These are phyloP conservation scores for Escovopsis sp. DNA, from an alignment of 2,329 filamentous ascomycete genomes.

Conservation along the genomic window DNA sequence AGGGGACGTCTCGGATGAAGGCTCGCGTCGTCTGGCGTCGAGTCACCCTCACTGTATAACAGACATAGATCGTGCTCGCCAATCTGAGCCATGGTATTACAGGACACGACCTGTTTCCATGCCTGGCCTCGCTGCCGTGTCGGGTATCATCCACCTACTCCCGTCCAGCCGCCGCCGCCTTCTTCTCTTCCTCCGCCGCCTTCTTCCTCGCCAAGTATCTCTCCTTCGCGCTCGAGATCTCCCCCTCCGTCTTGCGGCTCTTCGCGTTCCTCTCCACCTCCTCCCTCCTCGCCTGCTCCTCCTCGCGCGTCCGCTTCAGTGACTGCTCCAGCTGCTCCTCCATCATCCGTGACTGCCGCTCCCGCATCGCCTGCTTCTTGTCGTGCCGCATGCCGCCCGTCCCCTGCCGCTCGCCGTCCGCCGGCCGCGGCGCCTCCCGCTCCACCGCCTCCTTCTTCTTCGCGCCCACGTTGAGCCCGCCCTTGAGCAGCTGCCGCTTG, in stretches of 20 bases:
- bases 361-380: slow-evolving; percentile 51
- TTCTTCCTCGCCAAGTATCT: slow-evolving; percentile 64
- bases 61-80: too few species aligned
- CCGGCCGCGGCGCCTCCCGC: slow-evolving; percentile 9
- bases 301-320: slow-evolving; percentile 56
- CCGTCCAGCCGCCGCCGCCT: slow-evolving; percentile 21
- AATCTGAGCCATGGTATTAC: too few species aligned
- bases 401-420: slow-evolving; percentile 18
- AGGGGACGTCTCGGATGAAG: too few species aligned
- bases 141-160: slow-evolving; percentile 17
- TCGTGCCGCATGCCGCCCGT: slow-evolving; percentile 27
- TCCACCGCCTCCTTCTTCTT: slow-evolving; percentile 38
- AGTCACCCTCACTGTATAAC: too few species aligned
- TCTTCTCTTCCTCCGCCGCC: slow-evolving; percentile 56
- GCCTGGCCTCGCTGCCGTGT: not conserved
- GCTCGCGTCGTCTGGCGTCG: too few species aligned
- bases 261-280: slow-evolving; percentile 52
- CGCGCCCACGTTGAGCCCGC: slow-evolving; percentile 57
- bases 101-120: too few species aligned
- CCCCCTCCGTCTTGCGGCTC: slow-evolving; percentile 60
- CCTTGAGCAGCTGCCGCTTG: slow-evolving; percentile 62
- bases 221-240: slow-evolving; percentile 65
- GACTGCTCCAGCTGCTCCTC: slow-evolving; percentile 61
- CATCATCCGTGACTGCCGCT: slow-evolving; percentile 65
- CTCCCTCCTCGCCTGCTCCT: slow-evolving; percentile 47